A percentile compares a stretch with the other conserved stretches of the same genome.
These are phyloP conservation scores for Cercospora sp. DNA, from an alignment of 2,329 filamentous ascomycete genomes.

Conservation along the genomic window DNA sequence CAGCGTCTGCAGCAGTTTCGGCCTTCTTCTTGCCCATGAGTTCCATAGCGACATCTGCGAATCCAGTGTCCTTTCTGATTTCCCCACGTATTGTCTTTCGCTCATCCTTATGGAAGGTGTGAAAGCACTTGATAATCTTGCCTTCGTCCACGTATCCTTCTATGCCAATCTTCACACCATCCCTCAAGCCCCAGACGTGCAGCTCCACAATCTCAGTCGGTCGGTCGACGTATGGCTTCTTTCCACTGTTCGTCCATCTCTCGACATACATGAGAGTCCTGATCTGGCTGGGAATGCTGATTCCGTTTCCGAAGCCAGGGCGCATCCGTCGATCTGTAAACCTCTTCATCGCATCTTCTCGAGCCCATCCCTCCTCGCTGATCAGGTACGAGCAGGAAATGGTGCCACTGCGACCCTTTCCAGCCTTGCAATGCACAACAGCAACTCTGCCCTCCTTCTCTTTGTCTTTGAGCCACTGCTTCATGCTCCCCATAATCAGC, in stretches of 20 bases:
- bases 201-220: constrained; percentile 83
- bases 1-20: constrained; percentile 22
- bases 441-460: constrained; percentile 63
- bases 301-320: constrained; percentile 80
- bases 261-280: constrained; percentile 88
- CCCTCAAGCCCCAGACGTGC: constrained; percentile 82
- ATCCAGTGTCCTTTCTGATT: constrained; percentile 42
- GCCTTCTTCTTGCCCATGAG: constrained; percentile 42
- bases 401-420: constrained; percentile 89
- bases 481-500: constrained; percentile 87
- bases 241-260: constrained; percentile 71
- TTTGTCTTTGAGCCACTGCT: constrained; percentile 72
- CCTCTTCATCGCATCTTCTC: constrained; percentile 62
- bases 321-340: constrained; percentile 88
- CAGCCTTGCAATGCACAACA: constrained; percentile 96
- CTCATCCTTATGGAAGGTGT: constrained; percentile 75
- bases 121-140: constrained; percentile 78
- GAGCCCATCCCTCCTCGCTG: constrained; percentile 73
- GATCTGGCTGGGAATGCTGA: constrained; percentile 90
- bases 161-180: constrained; percentile 83
- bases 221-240: constrained; percentile 70
- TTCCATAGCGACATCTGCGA: constrained; percentile 49
- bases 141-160: constrained; percentile 88
- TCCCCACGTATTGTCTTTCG: constrained; percentile 64
- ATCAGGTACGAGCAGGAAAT: constrained; percentile 87